Base-by-base conservation (phyloP, 2,329 filamentous ascomycete genomes). In the Fusarium lateritium region DNA sequence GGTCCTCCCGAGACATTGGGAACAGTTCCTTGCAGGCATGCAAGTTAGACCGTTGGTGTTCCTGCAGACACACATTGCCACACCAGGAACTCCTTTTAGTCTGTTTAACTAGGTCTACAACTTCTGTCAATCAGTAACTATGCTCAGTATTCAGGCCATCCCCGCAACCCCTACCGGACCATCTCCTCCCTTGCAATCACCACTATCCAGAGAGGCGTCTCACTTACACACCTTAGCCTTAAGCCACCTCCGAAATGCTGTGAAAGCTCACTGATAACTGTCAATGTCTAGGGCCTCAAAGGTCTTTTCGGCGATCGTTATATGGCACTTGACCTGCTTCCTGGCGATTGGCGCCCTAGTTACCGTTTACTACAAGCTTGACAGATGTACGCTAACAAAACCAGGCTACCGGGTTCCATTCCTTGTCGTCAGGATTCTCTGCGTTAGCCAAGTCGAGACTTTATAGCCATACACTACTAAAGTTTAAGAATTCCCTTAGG, bases 401-500 rank as follows among this genome's bases (percentile, higher is more conserved):
- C 38, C 34, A 22, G 49, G 19, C 21, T 17, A 42, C 26, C 28
- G 14, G 22, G 22, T 33, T 40, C 24, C 56, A 60, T 60, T 60
- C 56, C 52, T 11, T 31, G 19, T 17, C n/a, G 7, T 34, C 33
- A 22, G 4, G 34, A 22, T 45, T 6, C 19, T 13, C 17, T 55
- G 15, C 40, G 19, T n/a, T 59, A 17, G 42, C 40, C 42, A 47
- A 49, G 52, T 42, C 56, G 21, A 60, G 56, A 33, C 56, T 44
- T 21, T 58, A 33, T 33, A 36, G 24, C 26, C 21, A 2, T 40
- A 13, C 34, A 46, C 51, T 22, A 36, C n/a, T 8, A 9, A 19
- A 14, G 42, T 13, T 17, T 34, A 17, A 28, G 21, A 8, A 7
- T 15, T 42, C 21, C 19, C 19, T 22, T 31, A 5, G 28, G 28